Base-by-base conservation (phyloP, 352 stramenopile species). In the Pythium dissotocum region DNA sequence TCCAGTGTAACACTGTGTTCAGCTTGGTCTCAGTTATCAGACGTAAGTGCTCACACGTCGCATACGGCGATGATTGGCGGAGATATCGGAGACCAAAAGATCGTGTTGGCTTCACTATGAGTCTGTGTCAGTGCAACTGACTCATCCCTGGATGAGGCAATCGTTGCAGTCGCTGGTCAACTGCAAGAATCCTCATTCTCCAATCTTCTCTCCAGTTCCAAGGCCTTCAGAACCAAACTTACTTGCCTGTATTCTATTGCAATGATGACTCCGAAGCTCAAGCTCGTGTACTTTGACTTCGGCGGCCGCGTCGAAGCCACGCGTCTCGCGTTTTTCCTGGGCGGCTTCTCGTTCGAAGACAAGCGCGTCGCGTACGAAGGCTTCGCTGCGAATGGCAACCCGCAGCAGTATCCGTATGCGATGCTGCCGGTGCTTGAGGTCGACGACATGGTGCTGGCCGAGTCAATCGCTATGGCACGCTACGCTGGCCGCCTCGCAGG, bases 221-320 rank as follows among this genome's bases (percentile, higher is more conserved):
- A 40, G 35, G 10, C 35, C 35, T 40, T 40, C 35, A 10, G 2
- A 40, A 40, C 35, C 35, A 10, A 44, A 44, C 16, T 44, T 18
- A 3, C 38, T 18, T 44, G 9, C 38, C 28, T 30, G 28, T 30
- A 2, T 30, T 44, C 38, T 10, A 57, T 30, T 64, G 56, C 38
- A 10, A 52, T 52, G 44, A 18, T n/a, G 18, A 16, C 24, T 14
- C 46, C 49, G 60, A 54, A 21, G 52, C 38, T 72, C 46, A 73
- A 49, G 61, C 59, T 82, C 38, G 62, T 63, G 38, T 82, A 80
- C 58, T 84, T 83, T 30, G 63, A 78, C 61, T 52, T 71, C 16
- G 52, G 42, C 7, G 75, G 63, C 44, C 68, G 72, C 26, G 75
- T 44, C 36, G 75, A 80, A 46, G 46, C 70, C 33, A 65, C 61